phyloP scores from a whole-genome alignment of 805 yeast genomes.

The Metschnikowia kofuensis region DNA sequence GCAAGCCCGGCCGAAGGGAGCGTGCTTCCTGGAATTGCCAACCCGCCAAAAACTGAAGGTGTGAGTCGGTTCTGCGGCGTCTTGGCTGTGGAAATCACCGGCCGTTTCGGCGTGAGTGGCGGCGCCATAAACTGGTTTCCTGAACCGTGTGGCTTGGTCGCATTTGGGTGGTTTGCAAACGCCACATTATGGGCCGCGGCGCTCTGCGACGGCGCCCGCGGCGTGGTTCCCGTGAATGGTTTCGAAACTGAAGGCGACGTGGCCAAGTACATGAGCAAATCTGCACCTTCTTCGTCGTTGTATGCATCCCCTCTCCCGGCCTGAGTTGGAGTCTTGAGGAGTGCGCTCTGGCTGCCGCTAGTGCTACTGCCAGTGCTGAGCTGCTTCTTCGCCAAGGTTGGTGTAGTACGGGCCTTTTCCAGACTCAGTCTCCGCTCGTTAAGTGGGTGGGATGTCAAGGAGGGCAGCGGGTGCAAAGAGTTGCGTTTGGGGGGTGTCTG shows the following conservation, averaged over 20 bases:
- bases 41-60: conserved; percentile 33
- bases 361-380: conserved; percentile 8
- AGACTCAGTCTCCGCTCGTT: conserved; percentile 2
- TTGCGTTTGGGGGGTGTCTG: conserved; percentile 24
- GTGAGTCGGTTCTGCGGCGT: conserved; percentile 44
- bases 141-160: conserved; percentile 6
- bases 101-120: conserved; percentile 43
- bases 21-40: conserved; percentile 23
- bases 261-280: conserved; percentile 73
- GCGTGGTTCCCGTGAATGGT: conserved; percentile 30
- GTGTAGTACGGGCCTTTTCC: conserved; percentile 24
- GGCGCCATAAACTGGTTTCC: conserved; percentile 32
- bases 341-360: conserved; percentile 1
- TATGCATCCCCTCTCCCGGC: conserved; percentile 22
- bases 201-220: conserved; percentile 18
- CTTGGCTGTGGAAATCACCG: conserved; percentile 21
- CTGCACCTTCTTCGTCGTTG: conserved; percentile 69
- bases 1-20: conserved; percentile 43
- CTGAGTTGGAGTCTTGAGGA: conserved; percentile 39
- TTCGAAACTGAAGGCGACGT: conserved; percentile 74
- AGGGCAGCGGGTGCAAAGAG: conserved; percentile 30
- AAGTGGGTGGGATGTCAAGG: conserved; percentile 14
- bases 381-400: conserved; percentile 26
- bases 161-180: conserved; percentile 7
- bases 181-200: conserved; percentile 1